Base-by-base conservation (phyloP, 331 rosid genomes). In the Rhamnella rubrinervis region DNA sequence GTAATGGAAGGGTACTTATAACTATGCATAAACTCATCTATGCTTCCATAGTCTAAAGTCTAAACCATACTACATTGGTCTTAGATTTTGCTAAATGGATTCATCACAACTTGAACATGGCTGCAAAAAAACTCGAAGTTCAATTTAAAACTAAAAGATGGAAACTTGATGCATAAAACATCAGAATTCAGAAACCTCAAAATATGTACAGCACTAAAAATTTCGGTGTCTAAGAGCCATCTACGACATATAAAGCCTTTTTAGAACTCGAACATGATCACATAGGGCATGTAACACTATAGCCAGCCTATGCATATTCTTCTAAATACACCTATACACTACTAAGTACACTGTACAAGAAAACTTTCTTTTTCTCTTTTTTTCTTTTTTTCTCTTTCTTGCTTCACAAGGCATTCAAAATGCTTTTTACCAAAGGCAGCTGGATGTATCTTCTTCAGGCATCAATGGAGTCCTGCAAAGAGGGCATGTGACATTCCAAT, bases 401-500 rank as follows among this genome's bases (percentile, higher is more conserved):
- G 58, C 25, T 18, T 53, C 10, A 53, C 10, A 6, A 18, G 23
- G 25, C 58, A 17, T 18, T 18, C 7, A 53, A 18, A 17, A 16
- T n/a, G 57, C 69, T 15, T 8, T 67, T 92, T 58, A 85, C 89
- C 88, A 84, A 68, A 82, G 63, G 82, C 89, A 79, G 35, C 35
- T 31, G 55, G 75, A 51, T 21, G 87, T 56, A 53, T 88, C 93
- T 71, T 90, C 96, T 80, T 84, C 92, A 23, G 88, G 85, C 87
- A 88, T 74, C 59, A 93, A 80, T 26, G 95, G 91, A 70, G 86
- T 84, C 86, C 96, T 88, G 78, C 97, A 93, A 80, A 87, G 96
- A 41, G 98, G 98, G 76, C 98, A 93, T 38, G 98, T 93, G 47
- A 88, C 64, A 88, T 91, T 93, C 96, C 89, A 90, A 71, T 91